Evolutionary conservation across 208 protist genomes (phyloP).

Genomic region (Leishmania turanica): DNA sequence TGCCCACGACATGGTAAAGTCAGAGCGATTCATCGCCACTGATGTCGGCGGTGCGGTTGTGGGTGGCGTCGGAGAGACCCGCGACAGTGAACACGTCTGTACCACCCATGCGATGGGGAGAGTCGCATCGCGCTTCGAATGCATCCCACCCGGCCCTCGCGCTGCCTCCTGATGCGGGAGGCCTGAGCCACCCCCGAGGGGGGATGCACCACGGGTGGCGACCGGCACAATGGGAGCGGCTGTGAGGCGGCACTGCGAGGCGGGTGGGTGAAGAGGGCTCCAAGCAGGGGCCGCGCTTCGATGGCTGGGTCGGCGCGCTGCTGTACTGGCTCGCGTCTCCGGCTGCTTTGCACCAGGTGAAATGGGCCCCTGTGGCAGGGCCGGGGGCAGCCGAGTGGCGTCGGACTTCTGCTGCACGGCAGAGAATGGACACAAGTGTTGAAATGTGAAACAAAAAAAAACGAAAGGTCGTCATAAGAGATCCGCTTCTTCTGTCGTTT

Average conservation of each 20-base stretch:
- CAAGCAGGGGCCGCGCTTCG: background rate
- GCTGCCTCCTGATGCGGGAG: background rate
- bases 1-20: background rate
- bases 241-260: background rate
- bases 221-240: background rate
- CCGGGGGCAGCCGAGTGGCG: background rate
- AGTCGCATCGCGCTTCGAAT: background rate
- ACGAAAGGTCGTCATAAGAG: background rate
- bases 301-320: background rate
- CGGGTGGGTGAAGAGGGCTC: background rate
- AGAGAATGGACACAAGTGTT: background rate
- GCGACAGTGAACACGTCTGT: background rate
- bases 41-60: background rate
- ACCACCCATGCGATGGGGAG: too few relatives aligned
- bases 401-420: background rate
- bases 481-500: too few relatives aligned
- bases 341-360: too few relatives aligned
- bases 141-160: background rate
- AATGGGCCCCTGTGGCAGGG: background rate
- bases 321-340: background rate
- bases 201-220: background rate
- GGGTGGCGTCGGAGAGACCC: background rate
- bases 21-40: background rate
- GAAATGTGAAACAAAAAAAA: too few relatives aligned
- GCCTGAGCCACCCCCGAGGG: background rate